These are phyloP conservation scores for Picea glauca DNA, from an alignment of 75 land plant genomes.

Conservation along the genomic window DNA sequence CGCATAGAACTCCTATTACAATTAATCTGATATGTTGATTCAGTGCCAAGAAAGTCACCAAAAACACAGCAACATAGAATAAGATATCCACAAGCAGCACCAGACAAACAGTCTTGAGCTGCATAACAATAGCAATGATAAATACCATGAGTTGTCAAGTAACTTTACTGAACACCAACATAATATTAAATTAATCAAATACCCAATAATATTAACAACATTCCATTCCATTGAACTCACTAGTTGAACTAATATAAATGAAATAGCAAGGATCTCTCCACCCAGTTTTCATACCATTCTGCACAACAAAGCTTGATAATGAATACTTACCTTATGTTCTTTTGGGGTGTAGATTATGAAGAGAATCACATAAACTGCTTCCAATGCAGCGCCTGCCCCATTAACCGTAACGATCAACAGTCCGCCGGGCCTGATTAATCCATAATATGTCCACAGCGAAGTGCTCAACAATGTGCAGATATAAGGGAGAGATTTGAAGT, in stretches of 20 bases:
- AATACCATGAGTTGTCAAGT: neutral
- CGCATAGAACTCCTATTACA: conserved; percentile 34
- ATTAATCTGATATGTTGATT: conserved; percentile 11
- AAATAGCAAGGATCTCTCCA: too few relatives aligned
- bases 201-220: too few relatives aligned
- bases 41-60: conserved; percentile 9
- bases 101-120: conserved; percentile 29
- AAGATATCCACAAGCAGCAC: conserved; percentile 25
- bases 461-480: conserved; percentile 31
- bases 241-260: too few relatives aligned
- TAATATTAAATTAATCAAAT: too few relatives aligned
- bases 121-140: neutral
- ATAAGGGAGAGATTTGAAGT: conserved; percentile 41
- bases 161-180: neutral
- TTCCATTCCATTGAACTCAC: too few relatives aligned
- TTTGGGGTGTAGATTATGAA: conserved; percentile 33
- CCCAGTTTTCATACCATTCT: too few relatives aligned
- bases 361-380: conserved; percentile 27
- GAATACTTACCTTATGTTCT: conserved; percentile 24
- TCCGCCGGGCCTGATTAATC: conserved; percentile 22
- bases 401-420: conserved; percentile 41
- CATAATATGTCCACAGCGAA: conserved; percentile 45
- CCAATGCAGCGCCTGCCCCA: conserved; percentile 29
- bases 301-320: too few relatives aligned
- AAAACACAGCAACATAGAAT: conserved; percentile 16